phyloP scores from a whole-genome alignment of 179 eudicot genomes.

The Nepenthes alata region DNA sequence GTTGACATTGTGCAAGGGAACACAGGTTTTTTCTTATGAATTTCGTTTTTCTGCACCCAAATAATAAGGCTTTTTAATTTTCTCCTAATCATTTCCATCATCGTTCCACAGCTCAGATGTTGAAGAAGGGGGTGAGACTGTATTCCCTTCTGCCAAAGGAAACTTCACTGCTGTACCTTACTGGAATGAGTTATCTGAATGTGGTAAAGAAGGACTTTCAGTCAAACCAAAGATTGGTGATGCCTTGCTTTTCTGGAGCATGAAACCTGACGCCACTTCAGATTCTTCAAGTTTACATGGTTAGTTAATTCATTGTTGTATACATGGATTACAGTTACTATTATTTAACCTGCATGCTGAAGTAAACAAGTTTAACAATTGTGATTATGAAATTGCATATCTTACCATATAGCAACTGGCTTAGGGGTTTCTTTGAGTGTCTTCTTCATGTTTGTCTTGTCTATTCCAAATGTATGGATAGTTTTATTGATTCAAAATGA shows the following conservation, averaged over 20 bases:
- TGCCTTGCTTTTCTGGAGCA: constrained; percentile 94
- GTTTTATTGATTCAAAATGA: background rate
- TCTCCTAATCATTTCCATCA: constrained; percentile 1
- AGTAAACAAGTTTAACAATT: background rate
- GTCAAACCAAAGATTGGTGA: constrained; percentile 86
- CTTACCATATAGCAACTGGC: background rate
- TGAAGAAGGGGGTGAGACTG: constrained; percentile 96
- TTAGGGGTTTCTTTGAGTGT: background rate
- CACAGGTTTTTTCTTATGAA: background rate
- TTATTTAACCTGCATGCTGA: background rate
- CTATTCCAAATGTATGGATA: background rate
- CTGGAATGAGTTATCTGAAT: constrained; percentile 84
- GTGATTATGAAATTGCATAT: background rate
- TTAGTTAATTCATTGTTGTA: constrained; percentile 21
- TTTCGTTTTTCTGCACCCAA: background rate
- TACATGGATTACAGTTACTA: background rate
- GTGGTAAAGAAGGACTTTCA: constrained; percentile 78
- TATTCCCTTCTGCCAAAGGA: constrained; percentile 80
- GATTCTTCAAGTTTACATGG: constrained; percentile 93
- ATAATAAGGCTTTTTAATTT: background rate
- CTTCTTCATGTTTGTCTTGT: background rate
- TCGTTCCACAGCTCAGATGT: constrained; percentile 60
- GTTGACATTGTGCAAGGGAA: background rate
- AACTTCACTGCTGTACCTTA: constrained; percentile 61
- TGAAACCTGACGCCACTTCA: constrained; percentile 77